phyloP scores from a whole-genome alignment of 192 early-diverging fungal genomes.

The Backusella circina region DNA sequence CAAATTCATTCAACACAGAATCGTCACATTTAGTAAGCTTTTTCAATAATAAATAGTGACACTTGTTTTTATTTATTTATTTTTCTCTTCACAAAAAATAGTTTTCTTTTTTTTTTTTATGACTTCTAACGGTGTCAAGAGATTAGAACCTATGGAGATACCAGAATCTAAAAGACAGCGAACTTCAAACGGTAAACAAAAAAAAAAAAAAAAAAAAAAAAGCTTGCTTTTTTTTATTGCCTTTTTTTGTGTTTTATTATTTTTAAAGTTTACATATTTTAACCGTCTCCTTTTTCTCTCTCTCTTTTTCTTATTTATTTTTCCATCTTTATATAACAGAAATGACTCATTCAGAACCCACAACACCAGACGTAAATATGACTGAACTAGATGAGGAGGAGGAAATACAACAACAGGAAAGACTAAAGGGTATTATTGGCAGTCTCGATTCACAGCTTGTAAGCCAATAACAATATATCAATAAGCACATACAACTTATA shows the following conservation, averaged over 20 bases:
- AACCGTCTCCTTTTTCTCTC: not conserved
- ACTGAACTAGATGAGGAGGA: not conserved
- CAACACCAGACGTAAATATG: not conserved
- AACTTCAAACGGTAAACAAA: not conserved
- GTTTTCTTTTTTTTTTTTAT: no score
- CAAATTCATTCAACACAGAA: no score
- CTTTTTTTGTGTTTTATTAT: not conserved
- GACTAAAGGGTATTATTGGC: constrained; percentile 1
- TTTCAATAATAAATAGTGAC: no score
- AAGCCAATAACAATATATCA: not conserved
- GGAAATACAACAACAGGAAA: not conserved
- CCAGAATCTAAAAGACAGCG: constrained; percentile 8
- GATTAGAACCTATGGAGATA: constrained; percentile 5
- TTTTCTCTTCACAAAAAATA: not conserved
- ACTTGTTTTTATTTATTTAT: not conserved
- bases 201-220: not conserved
- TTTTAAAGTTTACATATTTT: not conserved
- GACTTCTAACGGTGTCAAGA: not conserved
- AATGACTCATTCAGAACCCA: not conserved
- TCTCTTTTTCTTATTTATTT: not conserved
- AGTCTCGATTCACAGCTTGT: not conserved
- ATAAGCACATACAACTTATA: not conserved
- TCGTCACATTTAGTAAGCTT: no score
- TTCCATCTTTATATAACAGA: not conserved
- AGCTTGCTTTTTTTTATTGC: not conserved